Conservation (phyloP, 257 asterid genomes). For the Primulina eburnea region DNA sequence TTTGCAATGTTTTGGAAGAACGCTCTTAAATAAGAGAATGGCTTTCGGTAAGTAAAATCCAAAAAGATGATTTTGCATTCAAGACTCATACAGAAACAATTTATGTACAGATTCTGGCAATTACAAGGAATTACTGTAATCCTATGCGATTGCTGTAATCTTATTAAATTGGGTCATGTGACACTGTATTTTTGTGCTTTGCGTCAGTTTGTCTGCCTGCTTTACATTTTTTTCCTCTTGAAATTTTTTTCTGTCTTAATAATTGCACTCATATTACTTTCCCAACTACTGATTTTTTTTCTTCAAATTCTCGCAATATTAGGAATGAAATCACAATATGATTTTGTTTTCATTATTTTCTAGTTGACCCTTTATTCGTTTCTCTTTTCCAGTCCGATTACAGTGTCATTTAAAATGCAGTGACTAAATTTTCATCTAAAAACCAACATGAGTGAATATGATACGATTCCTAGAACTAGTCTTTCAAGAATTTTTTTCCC, state of each 20-base stretch:
- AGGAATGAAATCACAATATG: neutral
- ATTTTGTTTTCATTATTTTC: too few species aligned
- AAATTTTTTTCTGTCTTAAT: neutral
- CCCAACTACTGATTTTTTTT: slow-evolving; percentile 7
- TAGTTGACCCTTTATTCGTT: neutral
- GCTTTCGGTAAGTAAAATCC: slow-evolving; percentile 15
- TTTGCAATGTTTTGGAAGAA: slow-evolving; percentile 18
- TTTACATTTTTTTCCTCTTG: slow-evolving; percentile 1
- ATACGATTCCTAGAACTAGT: neutral
- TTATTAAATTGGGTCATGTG: neutral
- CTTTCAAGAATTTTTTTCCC: too few species aligned
- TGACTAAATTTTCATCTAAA: neutral
- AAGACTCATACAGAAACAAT: neutral
- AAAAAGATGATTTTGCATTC: slow-evolving; percentile 7
- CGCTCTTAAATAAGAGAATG: slow-evolving; percentile 21
- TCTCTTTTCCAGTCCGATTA: neutral
- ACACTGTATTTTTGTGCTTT: neutral
- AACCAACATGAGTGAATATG: neutral
- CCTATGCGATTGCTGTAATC: slow-evolving; percentile 1
- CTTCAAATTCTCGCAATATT: neutral
- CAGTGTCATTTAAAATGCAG: neutral
- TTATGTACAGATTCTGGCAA: slow-evolving; percentile 8
- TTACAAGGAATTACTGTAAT: neutral
- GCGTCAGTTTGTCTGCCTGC: neutral
- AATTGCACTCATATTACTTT: slow-evolving; percentile 18